Evolutionary conservation across 176 grass and related monocot species (phyloP).

Genomic region (Carex pumila): DNA sequence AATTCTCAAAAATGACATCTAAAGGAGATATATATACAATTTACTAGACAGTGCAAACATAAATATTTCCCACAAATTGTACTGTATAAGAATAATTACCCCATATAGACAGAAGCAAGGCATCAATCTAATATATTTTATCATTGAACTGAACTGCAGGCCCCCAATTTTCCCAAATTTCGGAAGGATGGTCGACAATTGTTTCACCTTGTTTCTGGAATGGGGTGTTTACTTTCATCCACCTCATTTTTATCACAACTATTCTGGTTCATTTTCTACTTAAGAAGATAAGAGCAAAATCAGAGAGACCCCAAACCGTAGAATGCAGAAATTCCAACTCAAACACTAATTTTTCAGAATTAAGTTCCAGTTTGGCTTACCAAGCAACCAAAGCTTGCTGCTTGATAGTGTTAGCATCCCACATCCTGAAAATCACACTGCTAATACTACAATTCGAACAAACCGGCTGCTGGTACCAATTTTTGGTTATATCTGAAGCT

Average conservation of each 20-base stretch:
- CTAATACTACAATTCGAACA: slow-evolving; percentile 25
- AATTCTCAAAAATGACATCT: background rate
- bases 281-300: slow-evolving; percentile 35
- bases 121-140: background rate
- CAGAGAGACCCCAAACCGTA: slow-evolving; percentile 10
- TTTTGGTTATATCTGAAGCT: slow-evolving; percentile 46
- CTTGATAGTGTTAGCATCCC: slow-evolving; percentile 48
- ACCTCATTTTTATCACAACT: slow-evolving; percentile 48
- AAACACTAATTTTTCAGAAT: slow-evolving; percentile 26
- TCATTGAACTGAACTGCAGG: slow-evolving; percentile 34
- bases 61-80: background rate
- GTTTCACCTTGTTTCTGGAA: slow-evolving; percentile 67
- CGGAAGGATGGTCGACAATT: slow-evolving; percentile 60
- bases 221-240: slow-evolving; percentile 34
- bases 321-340: slow-evolving; percentile 7
- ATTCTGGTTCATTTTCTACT: slow-evolving; percentile 41
- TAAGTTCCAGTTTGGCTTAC: slow-evolving; percentile 40
- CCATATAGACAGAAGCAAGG: background rate
- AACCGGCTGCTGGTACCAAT: slow-evolving; percentile 35
- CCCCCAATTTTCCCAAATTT: slow-evolving; percentile 27
- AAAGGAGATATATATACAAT: background rate
- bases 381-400: slow-evolving; percentile 64
- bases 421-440: slow-evolving; percentile 37
- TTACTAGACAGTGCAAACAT: background rate
- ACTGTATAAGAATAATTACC: background rate